Evolutionary conservation across 345 rosid genomes (phyloP), one percentile per base, ranked within the genome.

Genomic region (Gossypium bickii): DNA sequence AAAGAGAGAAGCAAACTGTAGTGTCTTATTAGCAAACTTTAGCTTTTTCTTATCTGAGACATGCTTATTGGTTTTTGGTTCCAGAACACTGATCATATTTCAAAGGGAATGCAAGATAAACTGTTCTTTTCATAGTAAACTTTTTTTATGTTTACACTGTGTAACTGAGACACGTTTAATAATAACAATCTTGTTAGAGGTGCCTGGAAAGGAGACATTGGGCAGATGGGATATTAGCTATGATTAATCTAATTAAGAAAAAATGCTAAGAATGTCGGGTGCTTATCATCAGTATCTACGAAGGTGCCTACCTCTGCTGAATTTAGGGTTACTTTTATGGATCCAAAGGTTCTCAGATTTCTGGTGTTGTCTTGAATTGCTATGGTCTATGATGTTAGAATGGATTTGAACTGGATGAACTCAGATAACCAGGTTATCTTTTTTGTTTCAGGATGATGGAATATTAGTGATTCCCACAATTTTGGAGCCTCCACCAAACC

Each of bases 381-480:
- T n/a, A 45, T 66, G 55, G 3, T 0, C 7, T 9, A 16, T 5
- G 45, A 49, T 69, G 12, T 49, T 69, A 69, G 59, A 20, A 34
- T 18, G 22, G 12, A 22, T 2, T 34, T 18, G 67, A 62, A 62
- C 38, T 34, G 45, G 22, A 34, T 62, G 45, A 34, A 29, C 67
- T 34, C 47, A 34, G 6, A 16, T 67, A 55, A 49, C 71, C 24
- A 25, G 12, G 9, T 70, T 51, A 44, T 74, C 52, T 0, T 60
- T 58, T 51, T 71, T 20, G 29, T 64, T 72, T 24, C 85, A 94
- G 98, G 97, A 90, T 78, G 90, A 89, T 76, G 88, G 88, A 48
- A 87, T 94, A 81, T 79, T 94, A 71, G 91, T 88, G 53, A 86
- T 94, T 79, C 98, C 98, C n/a, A 89, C 97, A 49, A 80, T 86